Base-by-base conservation (phyloP, 495 filamentous ascomycete species). In the Articulospora tetracladia region DNA sequence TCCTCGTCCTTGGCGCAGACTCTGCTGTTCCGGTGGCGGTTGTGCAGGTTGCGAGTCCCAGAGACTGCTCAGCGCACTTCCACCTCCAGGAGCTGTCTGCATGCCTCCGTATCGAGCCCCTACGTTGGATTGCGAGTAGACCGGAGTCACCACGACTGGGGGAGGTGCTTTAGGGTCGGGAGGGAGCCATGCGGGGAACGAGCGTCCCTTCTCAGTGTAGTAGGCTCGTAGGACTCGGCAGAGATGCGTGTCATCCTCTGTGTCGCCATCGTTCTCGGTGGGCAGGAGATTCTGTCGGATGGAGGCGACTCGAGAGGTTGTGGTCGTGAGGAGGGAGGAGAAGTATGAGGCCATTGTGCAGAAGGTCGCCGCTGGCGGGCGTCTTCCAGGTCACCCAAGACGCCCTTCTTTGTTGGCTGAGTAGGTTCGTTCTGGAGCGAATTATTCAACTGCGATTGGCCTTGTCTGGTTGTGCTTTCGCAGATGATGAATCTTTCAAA, bases 171-270 rank as follows among this genome's bases (percentile, higher is more conserved):
- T 91, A 3, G 92, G 92, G 65, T 92, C 91, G 15, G 88, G 89
- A 25, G 89, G 92, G 12, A 98, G 88, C 94, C 94, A 98, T 60
- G 77, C 73, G 8, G 94, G 94, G 68, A 91, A 91, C 0, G 88
- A 82, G 17, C 86, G 84, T 62, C 86, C 86, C 66, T 95, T 95
- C 69, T 98, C 94, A 34, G 76, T 84, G 77, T 98, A 98, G 79
- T 98, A 96, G 58, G 85, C 88, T 54, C 94, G 89, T n/a, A 98
- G 85, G 15, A 96, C 93, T 69, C 93, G 89, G 74, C 90, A 93
- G 69, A 98, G 86, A 75, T 97, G 92, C 1, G 92, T 93, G 77
- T 94, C 89, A 75, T 97, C 92, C 75, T 95, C 92, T 58, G 91
- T 94, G 68, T 97, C 93, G 62, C 89, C 90, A 75, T 96, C 93